Base-by-base conservation (phyloP, 495 filamentous ascomycete genomes). In the Tuber calosporum region DNA sequence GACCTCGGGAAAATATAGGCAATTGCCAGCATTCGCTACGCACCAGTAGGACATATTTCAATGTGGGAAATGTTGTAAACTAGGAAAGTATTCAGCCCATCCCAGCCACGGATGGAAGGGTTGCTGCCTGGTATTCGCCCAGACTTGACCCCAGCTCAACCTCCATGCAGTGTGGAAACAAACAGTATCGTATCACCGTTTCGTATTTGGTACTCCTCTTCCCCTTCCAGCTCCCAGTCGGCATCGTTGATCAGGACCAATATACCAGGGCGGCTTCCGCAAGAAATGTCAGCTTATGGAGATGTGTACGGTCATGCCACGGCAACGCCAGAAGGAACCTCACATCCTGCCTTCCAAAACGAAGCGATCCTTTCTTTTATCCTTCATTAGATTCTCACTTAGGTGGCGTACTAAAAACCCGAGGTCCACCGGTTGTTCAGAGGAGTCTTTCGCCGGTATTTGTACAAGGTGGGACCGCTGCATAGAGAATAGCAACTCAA, bases 151-250 rank as follows among this genome's bases (percentile, higher is more conserved):
- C 4, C 53, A 62, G 58, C 66, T 78, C 86, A 96, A 73, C 95
- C 95, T 39, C 95, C 95, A 82, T 99, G 95, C 41, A 99, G 86
- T n/a, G 95, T 99, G 70, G 93, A 97, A 69, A 99, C 94, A 83
- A 99, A 99, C 69, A 97, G 85, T 80, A 99, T 91, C 79, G 91
- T 94, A 83, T 99, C 95, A 37, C 88, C 86, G 36, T 85, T 81
- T 83, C 94, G 89, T 71, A 98, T 85, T 80, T 93, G 89, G 82
- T 97, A 98, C 72, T 86, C 86, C 76, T 93, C 93, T 83, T 97
- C 94, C 11, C 94, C 95, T 83, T 98, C 96, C 20, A 99, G 88
- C 83, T 97, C 94, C 95, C 95, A 99, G 81, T 99, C 95, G 62
- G 92, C 90, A 78, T 99, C 94, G 82, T 99, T 99, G 82, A 99